Percentiles rank a stretch among this genome's conserved stretches.
These are phyloP conservation scores for Hemileccinum impolitum DNA, from an alignment of 768 basidiomycete species.

Conservation along the genomic window DNA sequence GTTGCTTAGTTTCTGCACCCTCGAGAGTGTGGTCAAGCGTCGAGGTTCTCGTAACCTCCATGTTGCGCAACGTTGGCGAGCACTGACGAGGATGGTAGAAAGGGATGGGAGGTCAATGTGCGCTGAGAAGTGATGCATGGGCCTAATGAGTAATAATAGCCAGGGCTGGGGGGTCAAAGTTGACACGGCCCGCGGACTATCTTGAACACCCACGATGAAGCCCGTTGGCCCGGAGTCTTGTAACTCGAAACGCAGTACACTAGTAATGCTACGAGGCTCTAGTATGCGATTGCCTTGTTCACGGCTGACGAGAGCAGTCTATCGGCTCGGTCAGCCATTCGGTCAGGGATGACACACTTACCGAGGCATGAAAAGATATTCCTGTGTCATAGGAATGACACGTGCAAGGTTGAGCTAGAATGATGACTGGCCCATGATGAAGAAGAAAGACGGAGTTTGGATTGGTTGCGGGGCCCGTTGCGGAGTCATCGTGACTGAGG, in stretches of 20 bases:
- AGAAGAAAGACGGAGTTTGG: neutral
- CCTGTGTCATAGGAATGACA: neutral
- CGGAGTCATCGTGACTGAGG: too few relatives aligned
- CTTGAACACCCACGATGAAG: neutral
- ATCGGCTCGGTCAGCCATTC: neutral
- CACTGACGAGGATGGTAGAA: neutral
- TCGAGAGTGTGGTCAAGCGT: conserved; percentile 8
- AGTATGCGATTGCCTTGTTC: neutral
- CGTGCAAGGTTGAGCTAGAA: neutral
- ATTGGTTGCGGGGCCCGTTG: neutral
- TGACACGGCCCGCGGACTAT: neutral
- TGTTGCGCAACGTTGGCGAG: neutral
- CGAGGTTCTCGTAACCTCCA: conserved; percentile 8
- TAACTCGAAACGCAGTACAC: neutral
- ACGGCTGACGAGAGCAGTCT: neutral
- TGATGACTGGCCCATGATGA: neutral
- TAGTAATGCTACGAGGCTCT: neutral
- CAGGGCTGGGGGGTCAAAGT: neutral
- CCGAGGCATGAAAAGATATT: neutral
- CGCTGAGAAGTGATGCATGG: neutral
- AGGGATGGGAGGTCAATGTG: neutral
- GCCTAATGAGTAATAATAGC: conserved; percentile 7
- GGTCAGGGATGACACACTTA: neutral
- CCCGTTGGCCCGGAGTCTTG: neutral
- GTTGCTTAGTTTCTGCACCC: conserved; percentile 1